phyloP scores from a whole-genome alignment of 495 filamentous ascomycete genomes.

The Massariosphaeria phaeospora region DNA sequence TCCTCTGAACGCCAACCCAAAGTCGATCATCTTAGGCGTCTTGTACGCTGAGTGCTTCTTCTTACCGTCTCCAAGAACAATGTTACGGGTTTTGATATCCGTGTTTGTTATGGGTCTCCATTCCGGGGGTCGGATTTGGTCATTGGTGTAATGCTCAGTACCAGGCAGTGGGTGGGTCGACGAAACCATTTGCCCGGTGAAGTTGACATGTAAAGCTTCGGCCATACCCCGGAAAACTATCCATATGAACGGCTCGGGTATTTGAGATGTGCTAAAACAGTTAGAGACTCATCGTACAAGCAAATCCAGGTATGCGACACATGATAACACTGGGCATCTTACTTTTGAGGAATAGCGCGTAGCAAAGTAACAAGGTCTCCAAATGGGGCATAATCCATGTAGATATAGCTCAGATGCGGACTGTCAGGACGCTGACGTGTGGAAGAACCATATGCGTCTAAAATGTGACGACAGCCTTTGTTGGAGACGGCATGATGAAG shows the following conservation, averaged over 20 bases:
- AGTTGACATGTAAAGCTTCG: background rate
- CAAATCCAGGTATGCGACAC: too few species aligned
- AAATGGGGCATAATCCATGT: conserved; percentile 1
- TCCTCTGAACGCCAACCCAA: background rate
- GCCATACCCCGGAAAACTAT: background rate
- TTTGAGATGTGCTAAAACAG: background rate
- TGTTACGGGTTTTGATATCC: background rate
- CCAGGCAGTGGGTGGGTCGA: too few species aligned
- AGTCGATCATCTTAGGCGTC: conserved; percentile 4
- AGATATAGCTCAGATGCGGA: background rate
- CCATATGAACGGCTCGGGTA: background rate
- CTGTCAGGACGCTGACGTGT: background rate
- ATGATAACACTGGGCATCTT: too few species aligned
- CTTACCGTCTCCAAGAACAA: background rate
- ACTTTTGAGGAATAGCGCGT: too few species aligned
- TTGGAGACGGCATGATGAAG: background rate
- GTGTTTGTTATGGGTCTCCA: background rate
- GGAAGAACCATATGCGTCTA: background rate
- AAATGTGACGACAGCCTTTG: background rate
- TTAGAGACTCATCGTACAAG: too few species aligned
- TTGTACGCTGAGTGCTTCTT: background rate
- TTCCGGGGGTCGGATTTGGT: too few species aligned
- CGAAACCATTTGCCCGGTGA: background rate
- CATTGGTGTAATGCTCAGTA: too few species aligned
- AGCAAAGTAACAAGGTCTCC: background rate